Percentiles rank a stretch among this genome's conserved stretches.
Evolutionary conservation across 352 stramenopile genomes (phyloP).

Genomic region (Ophiocytium majus): DNA sequence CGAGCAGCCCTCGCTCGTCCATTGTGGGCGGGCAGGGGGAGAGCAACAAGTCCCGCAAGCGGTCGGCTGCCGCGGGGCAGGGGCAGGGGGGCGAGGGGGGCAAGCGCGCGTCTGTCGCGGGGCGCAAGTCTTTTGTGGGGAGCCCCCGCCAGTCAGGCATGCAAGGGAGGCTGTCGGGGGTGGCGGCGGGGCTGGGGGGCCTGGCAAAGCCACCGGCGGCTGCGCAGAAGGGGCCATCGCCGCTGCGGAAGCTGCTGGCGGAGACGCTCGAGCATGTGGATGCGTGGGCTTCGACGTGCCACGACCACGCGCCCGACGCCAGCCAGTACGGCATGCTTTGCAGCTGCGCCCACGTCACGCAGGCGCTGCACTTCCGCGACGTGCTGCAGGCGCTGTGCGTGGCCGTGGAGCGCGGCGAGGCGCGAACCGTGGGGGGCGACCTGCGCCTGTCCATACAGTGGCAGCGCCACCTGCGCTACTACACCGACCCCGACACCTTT

Average conservation of each 20-base stretch:
- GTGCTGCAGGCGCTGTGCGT: slow-evolving; percentile 23
- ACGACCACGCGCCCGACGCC: background rate
- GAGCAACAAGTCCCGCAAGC: too few species aligned
- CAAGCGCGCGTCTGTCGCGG: too few species aligned
- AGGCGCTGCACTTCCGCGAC: slow-evolving; percentile 34
- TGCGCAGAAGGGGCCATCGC: background rate
- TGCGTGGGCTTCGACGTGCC: slow-evolving; percentile 16
- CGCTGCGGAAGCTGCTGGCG: background rate
- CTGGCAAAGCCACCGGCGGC: background rate
- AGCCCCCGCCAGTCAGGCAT: too few species aligned
- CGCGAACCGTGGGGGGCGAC: too few species aligned
- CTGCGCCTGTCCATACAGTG: background rate
- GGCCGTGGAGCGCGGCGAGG: too few species aligned
- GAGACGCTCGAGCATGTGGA: slow-evolving; percentile 1
- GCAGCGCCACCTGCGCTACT: slow-evolving; percentile 36
- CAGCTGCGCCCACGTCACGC: slow-evolving; percentile 14
- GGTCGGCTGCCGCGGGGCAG: too few species aligned
- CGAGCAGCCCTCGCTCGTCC: too few species aligned
- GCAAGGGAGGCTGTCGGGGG: background rate
- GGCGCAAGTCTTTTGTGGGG: too few species aligned
- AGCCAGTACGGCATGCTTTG: background rate
- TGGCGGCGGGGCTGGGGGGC: background rate
- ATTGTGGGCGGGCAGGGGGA: too few species aligned
- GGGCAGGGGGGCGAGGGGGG: too few species aligned
- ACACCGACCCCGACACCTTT: too few species aligned